Conservation (phyloP, 495 filamentous ascomycete species). For the Cercophora scortea region DNA sequence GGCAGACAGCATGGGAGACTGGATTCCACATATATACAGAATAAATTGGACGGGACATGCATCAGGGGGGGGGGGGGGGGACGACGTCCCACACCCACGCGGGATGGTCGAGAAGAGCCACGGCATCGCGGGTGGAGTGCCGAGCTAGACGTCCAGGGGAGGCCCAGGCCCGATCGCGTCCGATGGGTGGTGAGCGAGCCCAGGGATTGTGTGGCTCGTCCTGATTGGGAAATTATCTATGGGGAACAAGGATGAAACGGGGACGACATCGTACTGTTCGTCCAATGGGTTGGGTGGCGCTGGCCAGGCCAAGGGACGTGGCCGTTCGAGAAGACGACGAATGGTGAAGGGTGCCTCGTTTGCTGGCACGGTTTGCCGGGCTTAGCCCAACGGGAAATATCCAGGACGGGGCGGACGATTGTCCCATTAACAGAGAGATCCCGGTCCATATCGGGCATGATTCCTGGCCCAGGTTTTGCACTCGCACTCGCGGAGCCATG, state of each 20-base stretch:
- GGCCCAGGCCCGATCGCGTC: background rate
- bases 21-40: conserved; percentile 11
- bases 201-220: conserved; percentile 7
- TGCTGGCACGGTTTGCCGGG: background rate
- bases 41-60: conserved; percentile 10
- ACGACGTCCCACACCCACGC: background rate
- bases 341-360: background rate
- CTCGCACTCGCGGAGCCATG: background rate
- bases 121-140: background rate
- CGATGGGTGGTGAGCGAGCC: background rate
- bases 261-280: background rate
- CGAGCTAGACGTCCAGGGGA: background rate
- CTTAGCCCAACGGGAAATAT: background rate
- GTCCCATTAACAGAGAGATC: background rate
- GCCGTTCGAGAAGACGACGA: background rate
- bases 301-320: background rate
- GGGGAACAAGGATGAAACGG: conserved; percentile 9
- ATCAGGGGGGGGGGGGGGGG: background rate
- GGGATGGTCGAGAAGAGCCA: too few species aligned
- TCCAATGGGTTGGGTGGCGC: conserved; percentile 4
- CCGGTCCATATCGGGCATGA: background rate
- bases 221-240: conserved; percentile 10
- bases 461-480: background rate
- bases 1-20: background rate
- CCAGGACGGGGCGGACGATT: background rate